Base-by-base conservation (phyloP, 495 filamentous ascomycete species). In the Penicillium tannophilum region DNA sequence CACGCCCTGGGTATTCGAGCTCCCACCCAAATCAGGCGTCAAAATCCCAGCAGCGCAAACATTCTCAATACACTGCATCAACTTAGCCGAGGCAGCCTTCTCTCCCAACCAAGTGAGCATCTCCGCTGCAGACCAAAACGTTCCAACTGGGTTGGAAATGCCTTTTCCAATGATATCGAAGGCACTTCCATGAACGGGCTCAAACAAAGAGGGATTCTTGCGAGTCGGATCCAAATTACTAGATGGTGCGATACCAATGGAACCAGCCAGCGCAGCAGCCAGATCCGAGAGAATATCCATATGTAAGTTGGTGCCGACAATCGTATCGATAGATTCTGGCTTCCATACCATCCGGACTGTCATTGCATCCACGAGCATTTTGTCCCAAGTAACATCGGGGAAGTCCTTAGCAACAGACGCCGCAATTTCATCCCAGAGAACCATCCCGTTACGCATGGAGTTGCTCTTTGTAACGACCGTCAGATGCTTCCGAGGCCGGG, bases 101-200 rank as follows among this genome's bases (percentile, higher is more conserved):
- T 83, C 72, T 0, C 83, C 83, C 23, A 88, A 55, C 84, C 84
- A 88, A 23, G 71, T 66, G 26, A 88, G 72, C 86, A 88, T 88
- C 67, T 87, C 84, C 6, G 79, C 79, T 7, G 77, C 82, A 0
- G 82, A 82, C 85, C 84, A 87, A 62, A 88, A 84, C 6, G 85
- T 84, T 7, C 76, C 87, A 1, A 89, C 77, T 0, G 87, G 86
- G 62, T 90, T 90, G 26, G 87, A 87, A 45, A 73, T 43, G 0
- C 85, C 86, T 64, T 87, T 86, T 0, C 87, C 87, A 4, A 83
- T 84, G 35, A 90, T 88, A 66, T 89, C 87, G 26, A 85, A 86
- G 3, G 84, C 83, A 31, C 75, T 79, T 0, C 84, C 84, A 62
- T 86, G 84, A 17, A 86, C 84, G 9, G 83, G 82, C 69, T 87